phyloP scores from a whole-genome alignment of 1,139 yeast genomes.

The Blastobotrys ciferrii region DNA sequence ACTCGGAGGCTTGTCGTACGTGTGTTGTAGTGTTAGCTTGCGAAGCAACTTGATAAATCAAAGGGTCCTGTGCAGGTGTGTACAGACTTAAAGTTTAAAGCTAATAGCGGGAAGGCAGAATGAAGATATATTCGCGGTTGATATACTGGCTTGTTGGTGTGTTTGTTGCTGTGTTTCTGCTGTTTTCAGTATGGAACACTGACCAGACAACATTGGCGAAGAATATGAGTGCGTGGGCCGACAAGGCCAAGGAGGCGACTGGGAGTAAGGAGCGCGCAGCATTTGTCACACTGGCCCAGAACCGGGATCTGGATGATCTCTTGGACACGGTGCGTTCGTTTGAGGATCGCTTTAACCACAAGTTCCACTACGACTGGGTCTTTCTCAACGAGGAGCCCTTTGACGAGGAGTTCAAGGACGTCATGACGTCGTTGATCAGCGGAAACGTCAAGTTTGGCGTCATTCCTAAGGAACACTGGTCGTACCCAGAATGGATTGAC shows the following conservation, averaged over 20 bases:
- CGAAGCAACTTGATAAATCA: too few relatives aligned
- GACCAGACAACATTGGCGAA: constrained; percentile 11
- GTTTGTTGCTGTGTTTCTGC: constrained; percentile 7
- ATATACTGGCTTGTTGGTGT: constrained; percentile 16
- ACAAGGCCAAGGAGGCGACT: constrained; percentile 8
- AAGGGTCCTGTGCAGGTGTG: background rate
- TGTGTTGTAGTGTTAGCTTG: too few relatives aligned
- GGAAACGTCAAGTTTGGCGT: constrained; percentile 63
- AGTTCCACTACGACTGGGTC: constrained; percentile 76
- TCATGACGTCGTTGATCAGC: constrained; percentile 49
- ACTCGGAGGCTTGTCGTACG: too few relatives aligned
- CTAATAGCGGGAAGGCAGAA: background rate
- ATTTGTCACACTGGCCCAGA: constrained; percentile 68
- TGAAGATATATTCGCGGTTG: constrained; percentile 15
- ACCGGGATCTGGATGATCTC: constrained; percentile 59
- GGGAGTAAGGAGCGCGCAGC: constrained; percentile 52
- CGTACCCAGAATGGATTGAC: constrained; percentile 71
- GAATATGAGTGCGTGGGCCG: constrained; percentile 1
- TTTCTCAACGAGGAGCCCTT: constrained; percentile 68
- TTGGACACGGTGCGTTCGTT: constrained; percentile 55
- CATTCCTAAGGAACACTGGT: constrained; percentile 68
- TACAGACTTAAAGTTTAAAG: background rate
- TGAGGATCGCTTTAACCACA: constrained; percentile 69
- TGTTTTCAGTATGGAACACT: constrained; percentile 12
- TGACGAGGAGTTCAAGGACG: constrained; percentile 52